Evolutionary conservation across 176 grass and related monocot genomes (phyloP).

Genomic region (Juncus inflexus): DNA sequence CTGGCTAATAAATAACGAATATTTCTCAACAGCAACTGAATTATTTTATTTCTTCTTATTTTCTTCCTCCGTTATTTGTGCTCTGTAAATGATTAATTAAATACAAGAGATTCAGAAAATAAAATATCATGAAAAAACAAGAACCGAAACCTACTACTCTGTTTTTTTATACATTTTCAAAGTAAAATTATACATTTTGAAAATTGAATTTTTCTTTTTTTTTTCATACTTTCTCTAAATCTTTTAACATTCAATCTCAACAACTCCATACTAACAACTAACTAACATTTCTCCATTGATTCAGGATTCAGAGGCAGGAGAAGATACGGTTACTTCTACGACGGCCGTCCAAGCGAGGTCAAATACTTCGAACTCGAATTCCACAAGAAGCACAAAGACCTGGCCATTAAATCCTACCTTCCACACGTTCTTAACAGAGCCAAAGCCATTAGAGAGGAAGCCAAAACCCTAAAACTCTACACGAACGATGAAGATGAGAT

Average conservation of each 20-base stretch:
- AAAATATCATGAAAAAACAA: not conserved
- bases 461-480: slow-evolving; percentile 43
- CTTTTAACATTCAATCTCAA: too few relatives aligned
- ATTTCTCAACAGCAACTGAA: too few relatives aligned
- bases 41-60: too few relatives aligned
- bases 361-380: slow-evolving; percentile 52
- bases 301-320: slow-evolving; percentile 3
- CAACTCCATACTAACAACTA: too few relatives aligned
- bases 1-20: too few relatives aligned
- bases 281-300: slow-evolving; percentile 1
- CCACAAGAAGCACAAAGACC: slow-evolving; percentile 64
- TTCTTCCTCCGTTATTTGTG: too few relatives aligned
- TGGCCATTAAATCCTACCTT: slow-evolving; percentile 55
- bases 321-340: not conserved
- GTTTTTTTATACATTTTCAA: too few relatives aligned
- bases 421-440: slow-evolving; percentile 51
- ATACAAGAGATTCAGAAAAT: too few relatives aligned
- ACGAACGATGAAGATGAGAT: slow-evolving; percentile 39
- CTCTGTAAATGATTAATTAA: not conserved
- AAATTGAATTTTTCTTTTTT: too few relatives aligned
- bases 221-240: too few relatives aligned
- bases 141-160: slow-evolving; percentile 7
- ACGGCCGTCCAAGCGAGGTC: slow-evolving; percentile 14
- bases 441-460: slow-evolving; percentile 47
- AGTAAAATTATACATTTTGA: too few relatives aligned